Evolutionary conservation across 2,329 filamentous ascomycete species (phyloP), one percentile per base, ranked within the genome.

Genomic region (Apiospora saccharicola): DNA sequence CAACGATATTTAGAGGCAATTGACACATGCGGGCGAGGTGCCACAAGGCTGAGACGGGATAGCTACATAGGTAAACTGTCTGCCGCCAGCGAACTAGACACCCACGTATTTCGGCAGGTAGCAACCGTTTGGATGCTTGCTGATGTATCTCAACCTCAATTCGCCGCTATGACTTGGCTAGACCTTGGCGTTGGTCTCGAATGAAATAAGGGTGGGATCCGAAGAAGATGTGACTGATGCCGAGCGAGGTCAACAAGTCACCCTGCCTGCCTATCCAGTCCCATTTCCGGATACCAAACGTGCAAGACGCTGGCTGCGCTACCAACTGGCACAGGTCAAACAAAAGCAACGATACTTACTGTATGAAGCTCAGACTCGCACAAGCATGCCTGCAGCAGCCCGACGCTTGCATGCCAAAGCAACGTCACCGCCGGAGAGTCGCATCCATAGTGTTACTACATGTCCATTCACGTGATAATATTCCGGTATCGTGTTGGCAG

Each of bases 31-130:
- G 34, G 30, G 30, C 34, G 34, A 41, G 57, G 34, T n/a, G 30
- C 34, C 34, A 64, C 57, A 64, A 41, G 57, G 57, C 57, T 64
- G 57, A 64, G 57, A 64, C 16, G 57, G 19, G 57, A 64, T 37
- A 19, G 37, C 37, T 41, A n/a, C n/a, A n/a, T n/a, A 10, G 37
- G 26, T 30, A 30, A 30, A 30, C 37, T 41, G 19, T 41, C 12
- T n/a, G 10, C 10, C 19, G 34, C 26, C 16, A 16, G 30, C 12
- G 16, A 61, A 12, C 53, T 61, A 34, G 3, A 26, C 34, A 61
- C 16, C 3, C 22, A 30, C 30, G 19, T 19, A 19, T 57, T 2
- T 41, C 37, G 37, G 37, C 37, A 41, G 7, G 16, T 37, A 37
- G 16, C 16, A 41, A n/a, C 34, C 57, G 57, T 64, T n/a, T 12